A percentile compares a stretch with the other conserved stretches of the same genome.
These are phyloP conservation scores for Lycium barbarum DNA, from an alignment of 257 asterid genomes.

Conservation along the genomic window DNA sequence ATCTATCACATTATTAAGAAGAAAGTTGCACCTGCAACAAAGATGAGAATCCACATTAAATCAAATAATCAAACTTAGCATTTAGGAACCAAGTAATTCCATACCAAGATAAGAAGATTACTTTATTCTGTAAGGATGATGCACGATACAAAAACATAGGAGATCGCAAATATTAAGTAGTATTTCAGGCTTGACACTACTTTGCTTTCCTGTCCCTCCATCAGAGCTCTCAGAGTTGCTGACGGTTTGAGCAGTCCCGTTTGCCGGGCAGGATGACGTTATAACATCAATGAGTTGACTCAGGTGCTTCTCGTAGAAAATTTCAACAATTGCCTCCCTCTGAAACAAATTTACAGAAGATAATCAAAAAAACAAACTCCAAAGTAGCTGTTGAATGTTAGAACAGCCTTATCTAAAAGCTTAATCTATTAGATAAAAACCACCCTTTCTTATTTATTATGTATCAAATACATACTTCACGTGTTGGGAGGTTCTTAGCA, in stretches of 20 bases:
- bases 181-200: conserved; percentile 78
- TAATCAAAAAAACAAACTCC: not conserved
- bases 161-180: conserved; percentile 87
- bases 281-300: conserved; percentile 78
- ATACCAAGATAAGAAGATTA: conserved; percentile 46
- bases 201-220: conserved; percentile 55
- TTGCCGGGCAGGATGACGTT: conserved; percentile 72
- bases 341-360: conserved; percentile 55
- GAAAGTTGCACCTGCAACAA: conserved; percentile 81
- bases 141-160: conserved; percentile 90
- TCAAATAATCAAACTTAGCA: not conserved
- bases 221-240: conserved; percentile 49
- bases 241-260: conserved; percentile 42
- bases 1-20: conserved; percentile 81
- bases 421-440: not conserved
- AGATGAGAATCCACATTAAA: conserved; percentile 21
- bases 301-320: conserved; percentile 92
- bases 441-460: not conserved
- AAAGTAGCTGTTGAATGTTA: not conserved
- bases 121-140: conserved; percentile 95
- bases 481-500: not conserved
- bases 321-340: conserved; percentile 80
- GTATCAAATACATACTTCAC: not conserved
- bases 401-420: not conserved
- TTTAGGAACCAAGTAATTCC: conserved; percentile 19